phyloP scores from a whole-genome alignment of 2,329 filamentous ascomycete genomes.

The Fusarium caatingaense region DNA sequence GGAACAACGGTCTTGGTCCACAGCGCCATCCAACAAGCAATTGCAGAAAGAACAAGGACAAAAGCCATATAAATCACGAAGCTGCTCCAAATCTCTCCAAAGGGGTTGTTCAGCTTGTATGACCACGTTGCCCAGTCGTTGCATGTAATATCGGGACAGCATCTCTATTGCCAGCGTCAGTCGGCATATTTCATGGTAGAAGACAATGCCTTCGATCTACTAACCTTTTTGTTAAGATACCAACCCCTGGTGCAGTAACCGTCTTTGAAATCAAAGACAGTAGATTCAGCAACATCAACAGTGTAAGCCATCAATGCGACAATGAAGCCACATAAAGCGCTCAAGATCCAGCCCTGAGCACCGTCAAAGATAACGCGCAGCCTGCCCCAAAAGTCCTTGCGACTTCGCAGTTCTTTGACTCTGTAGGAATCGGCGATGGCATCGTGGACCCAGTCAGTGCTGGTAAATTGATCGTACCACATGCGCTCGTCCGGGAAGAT shows the following conservation, averaged over 20 bases:
- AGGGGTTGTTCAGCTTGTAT: slow-evolving; percentile 58
- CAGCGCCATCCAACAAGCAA: slow-evolving; percentile 83
- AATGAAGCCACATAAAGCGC: slow-evolving; percentile 87
- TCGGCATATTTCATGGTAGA: too few species aligned
- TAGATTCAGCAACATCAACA: slow-evolving; percentile 87
- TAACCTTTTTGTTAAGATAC: slow-evolving; percentile 77
- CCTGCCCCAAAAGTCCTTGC: slow-evolving; percentile 87
- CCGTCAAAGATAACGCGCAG: slow-evolving; percentile 82
- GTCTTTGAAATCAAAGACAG: slow-evolving; percentile 90
- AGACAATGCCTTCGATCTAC: slow-evolving; percentile 9
- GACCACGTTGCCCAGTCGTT: slow-evolving; percentile 69
- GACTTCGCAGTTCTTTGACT: slow-evolving; percentile 81
- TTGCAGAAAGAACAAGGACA: slow-evolving; percentile 75
- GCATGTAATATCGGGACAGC: slow-evolving; percentile 66
- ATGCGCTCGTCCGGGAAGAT: slow-evolving; percentile 84
- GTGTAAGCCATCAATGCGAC: slow-evolving; percentile 88
- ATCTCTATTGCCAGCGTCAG: slow-evolving; percentile 54
- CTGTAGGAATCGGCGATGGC: slow-evolving; percentile 94
- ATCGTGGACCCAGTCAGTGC: slow-evolving; percentile 98
- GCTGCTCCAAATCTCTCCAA: slow-evolving; percentile 73
- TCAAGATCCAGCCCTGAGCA: slow-evolving; percentile 92
- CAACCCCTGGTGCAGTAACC: slow-evolving; percentile 82
- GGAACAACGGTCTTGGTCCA: slow-evolving; percentile 95
- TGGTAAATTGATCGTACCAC: slow-evolving; percentile 99
- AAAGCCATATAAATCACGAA: slow-evolving; percentile 80